Evolutionary conservation across 257 asterid genomes (phyloP), one percentile per base, ranked within the genome.

Genomic region (Linderniella brevidens): DNA sequence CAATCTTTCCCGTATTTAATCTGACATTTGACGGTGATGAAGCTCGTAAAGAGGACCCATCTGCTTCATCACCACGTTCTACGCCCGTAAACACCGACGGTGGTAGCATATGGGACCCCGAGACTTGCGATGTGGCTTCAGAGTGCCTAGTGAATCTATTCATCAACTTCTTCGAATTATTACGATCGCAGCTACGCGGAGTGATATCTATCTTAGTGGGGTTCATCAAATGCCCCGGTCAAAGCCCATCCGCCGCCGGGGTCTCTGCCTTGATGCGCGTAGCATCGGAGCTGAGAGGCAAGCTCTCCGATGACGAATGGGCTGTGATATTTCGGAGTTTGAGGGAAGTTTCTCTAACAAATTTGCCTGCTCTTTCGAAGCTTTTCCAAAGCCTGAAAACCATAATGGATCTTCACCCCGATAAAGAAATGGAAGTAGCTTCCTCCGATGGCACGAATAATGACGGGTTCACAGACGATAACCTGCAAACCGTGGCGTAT

Each of bases 31-130:
- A 76, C 60, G 64, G 58, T 46, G 66, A 74, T 59, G 83, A 72
- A 57, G 56, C 69, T 37, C 63, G 58, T 12, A 50, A 57, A 50
- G 75, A 64, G 59, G 67, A 65, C 57, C 70, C 58, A 50, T 49
- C 46, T 18, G 4, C 9, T 62, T 73, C 63, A 37, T 73, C 63
- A 37, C 67, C 63, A 52, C 60, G 53, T 3, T 17, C 41, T 49
- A 35, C 11, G 49, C 52, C 69, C 43, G 58, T 54, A 66, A 62
- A 66, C 62, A 48, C 63, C 42, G 72, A 72, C 56, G 92, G 73
- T 56, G 71, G 72, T 52, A 75, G 74, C 61, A 61, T 67, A 50
- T 83, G 88, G 94, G 93, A 88, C 74, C 67, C 92, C 11, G 95
- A 69, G 61, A 80, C 92, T 50, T 67, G 73, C 40, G 66, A 70